Evolutionary conservation across 495 filamentous ascomycete genomes (phyloP), one percentile per base, ranked within the genome.

Genomic region (Physcia stellaris): DNA sequence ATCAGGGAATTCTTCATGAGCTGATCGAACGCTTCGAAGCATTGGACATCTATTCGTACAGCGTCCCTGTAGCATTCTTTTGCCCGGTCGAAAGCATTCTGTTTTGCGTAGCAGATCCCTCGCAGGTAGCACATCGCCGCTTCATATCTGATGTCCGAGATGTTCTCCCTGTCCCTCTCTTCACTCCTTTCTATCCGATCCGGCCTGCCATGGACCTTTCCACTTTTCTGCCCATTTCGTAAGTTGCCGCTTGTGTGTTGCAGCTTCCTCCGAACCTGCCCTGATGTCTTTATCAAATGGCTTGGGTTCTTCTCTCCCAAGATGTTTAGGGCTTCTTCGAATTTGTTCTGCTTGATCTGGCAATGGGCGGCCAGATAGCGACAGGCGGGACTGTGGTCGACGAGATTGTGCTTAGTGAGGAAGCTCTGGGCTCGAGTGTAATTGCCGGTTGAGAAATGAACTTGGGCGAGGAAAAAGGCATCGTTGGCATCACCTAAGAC

Each of bases 31-130:
- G 90, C 90, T 55, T 99, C 90, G 52, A 92, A 96, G 57, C 90
- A 99, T 55, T 95, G 87, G 4, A 96, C 86, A 55, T 99, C 92
- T 51, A 99, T 95, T 33, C 83, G 70, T 29, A 96, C 83, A 5
- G 90, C 90, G 49, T 92, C 83, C 62, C 94, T 95, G 67, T 95
- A 99, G 60, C 92, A 95, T 51, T 95, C 86, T 50, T 94, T 94
- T 24, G 90, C 90, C 19, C 87, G 78, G 52, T 99, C 92, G 47
- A 95, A 96, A 11, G 87, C 83, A 58, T 96, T 99, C 60, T 93
- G 85, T 58, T 94, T 95, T 13, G 90, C 87, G 52, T 84, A 95
- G 61, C 93, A 95, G 18, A 93, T 68, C 3, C 90, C 90, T 17
- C 90, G 70, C 24, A 99, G 64, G 59, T 86, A 94, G 62, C 92